Percentiles rank a stretch among this genome's conserved stretches.
Evolutionary conservation across 2,329 filamentous ascomycete genomes (phyloP).

Genomic region (Colletotrichum viniferum): DNA sequence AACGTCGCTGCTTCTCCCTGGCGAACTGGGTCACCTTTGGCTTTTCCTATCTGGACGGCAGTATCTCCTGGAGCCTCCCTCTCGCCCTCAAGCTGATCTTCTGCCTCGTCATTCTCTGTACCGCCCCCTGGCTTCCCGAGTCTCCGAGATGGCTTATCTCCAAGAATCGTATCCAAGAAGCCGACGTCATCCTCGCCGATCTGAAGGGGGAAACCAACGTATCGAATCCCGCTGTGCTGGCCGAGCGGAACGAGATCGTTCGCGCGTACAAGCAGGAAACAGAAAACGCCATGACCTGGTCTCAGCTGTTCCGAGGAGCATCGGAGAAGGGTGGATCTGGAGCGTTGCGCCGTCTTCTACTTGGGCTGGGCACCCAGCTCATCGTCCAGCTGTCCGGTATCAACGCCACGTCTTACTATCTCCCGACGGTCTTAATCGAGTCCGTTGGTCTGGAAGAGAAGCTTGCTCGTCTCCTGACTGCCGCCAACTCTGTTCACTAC

Average conservation of each 20-base stretch:
- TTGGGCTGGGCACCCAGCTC: background rate
- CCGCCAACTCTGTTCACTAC: background rate
- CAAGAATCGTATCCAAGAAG: background rate
- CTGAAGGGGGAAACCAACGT: background rate
- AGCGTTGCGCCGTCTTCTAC: background rate
- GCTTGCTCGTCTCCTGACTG: background rate
- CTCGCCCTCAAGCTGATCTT: background rate
- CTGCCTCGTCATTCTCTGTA: background rate
- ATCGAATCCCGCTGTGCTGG: background rate
- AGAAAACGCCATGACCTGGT: background rate
- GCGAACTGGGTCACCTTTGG: background rate
- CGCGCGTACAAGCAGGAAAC: background rate
- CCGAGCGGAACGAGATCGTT: background rate
- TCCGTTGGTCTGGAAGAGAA: background rate
- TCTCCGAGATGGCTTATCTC: background rate
- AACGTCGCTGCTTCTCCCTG: background rate
- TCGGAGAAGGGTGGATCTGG: background rate
- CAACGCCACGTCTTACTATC: background rate
- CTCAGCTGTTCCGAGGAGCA: background rate
- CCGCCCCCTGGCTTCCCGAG: background rate
- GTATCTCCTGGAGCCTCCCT: background rate
- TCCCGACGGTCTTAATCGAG: background rate
- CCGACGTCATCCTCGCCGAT: background rate
- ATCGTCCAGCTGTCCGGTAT: background rate
- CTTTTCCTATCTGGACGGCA: background rate